Evolutionary conservation across 2,329 filamentous ascomycete genomes (phyloP), one percentile per base, ranked within the genome.

Genomic region (Ophiostoma pallidulum): DNA sequence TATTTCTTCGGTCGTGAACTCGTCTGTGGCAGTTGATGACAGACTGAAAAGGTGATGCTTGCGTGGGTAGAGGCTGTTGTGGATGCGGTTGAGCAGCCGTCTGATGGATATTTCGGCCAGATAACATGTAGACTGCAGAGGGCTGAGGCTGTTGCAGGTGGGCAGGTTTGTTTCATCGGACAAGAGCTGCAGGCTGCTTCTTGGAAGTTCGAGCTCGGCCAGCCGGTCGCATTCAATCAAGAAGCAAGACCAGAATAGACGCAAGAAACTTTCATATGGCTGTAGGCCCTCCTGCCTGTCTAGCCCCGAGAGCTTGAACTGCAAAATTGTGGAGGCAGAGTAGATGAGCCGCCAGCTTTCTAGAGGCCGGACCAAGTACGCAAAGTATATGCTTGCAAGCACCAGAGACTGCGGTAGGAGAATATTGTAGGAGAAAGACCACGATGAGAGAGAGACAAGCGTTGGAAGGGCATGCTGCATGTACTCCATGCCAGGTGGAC

Each of bases 261-360:
- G 53, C 13, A 60, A 49, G 4, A 59, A 49, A 12, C 47, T 57
- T 42, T 59, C 44, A 16, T 46, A 46, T n/a, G 9, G 28, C 28
- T 33, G 18, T 31, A 28, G 6, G 28, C 24, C 18, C 36, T 40
- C 35, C 7, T 26, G 35, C 4, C 24, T 16, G n/a, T 39, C 44
- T 8, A 46, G 57, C 19, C 56, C 51, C 4, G 55, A 58, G 3
- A 61, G 42, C 40, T 55, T 56, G 40, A 61, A 59, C 28, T 63
- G 61, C 8, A 63, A 53, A 8, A 59, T 56, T 8, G 58, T 59
- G 5, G 59, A 59, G 8, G 62, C 61, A 12, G 58, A 57, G 39
- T 62, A 53, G 22, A 63, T 62, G n/a, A 63, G 48, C 19, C 57
- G 51, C 62, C 61, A 64, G 42, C 60, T 63, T 20, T 64, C 60